Conservation (phyloP, 768 basidiomycete genomes). For the Filobasidium wieringae region DNA sequence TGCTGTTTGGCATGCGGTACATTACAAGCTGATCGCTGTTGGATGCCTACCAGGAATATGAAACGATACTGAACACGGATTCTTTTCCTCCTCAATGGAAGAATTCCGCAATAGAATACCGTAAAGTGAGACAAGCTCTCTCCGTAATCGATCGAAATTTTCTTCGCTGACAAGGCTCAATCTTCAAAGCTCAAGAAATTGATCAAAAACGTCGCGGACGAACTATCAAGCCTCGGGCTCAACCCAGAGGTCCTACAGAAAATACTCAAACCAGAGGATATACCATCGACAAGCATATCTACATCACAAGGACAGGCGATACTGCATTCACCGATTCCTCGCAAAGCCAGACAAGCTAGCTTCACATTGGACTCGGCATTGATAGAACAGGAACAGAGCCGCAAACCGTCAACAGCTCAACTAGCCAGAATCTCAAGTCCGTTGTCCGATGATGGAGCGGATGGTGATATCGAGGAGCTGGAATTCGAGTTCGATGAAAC, state of each 20-base stretch:
- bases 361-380: not conserved
- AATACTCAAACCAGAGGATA: conserved; percentile 38
- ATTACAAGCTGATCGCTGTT: not conserved
- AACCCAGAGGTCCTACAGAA: conserved; percentile 42
- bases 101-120: conserved; percentile 70
- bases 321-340: not conserved
- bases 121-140: conserved; percentile 46
- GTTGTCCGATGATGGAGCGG: not conserved
- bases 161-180: not conserved
- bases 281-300: not conserved
- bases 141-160: not conserved
- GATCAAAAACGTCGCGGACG: conserved; percentile 67
- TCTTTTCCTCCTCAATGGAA: conserved; percentile 60
- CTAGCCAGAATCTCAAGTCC: not conserved
- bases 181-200: conserved; percentile 79
- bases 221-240: conserved; percentile 62
- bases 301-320: not conserved
- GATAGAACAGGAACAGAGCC: not conserved
- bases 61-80: not conserved
- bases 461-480: conserved; percentile 22
- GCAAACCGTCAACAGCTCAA: not conserved
- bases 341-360: not conserved
- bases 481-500: conserved; percentile 31
- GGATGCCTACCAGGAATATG: not conserved
- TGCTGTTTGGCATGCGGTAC: not conserved